Evolutionary conservation across 2,329 filamentous ascomycete species (phyloP), one percentile per base, ranked within the genome.

Genomic region (Cyanodermella asteris): DNA sequence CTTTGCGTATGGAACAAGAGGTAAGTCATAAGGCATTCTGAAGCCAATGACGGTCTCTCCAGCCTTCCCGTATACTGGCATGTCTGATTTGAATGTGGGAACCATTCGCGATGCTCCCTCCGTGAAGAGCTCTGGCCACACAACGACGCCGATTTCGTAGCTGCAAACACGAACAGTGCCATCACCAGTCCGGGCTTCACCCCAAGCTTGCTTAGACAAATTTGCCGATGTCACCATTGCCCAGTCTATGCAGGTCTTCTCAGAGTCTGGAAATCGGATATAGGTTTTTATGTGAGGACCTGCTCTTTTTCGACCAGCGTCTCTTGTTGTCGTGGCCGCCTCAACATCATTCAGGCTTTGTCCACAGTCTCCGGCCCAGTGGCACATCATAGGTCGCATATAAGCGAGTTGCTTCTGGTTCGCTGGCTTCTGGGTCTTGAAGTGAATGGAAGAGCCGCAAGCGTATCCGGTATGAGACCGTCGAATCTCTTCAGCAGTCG

Each of bases 271-370:
- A 37, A 61, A 81, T 4, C 75, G 65, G 22, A 82, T 68, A 39
- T 87, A 91, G 0, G 80, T 91, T 45, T 91, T 91, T 42, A 91
- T 75, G 37, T 91, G 81, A 1, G 81, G 81, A 1, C 78, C 77
- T 11, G 78, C 80, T 16, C 66, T 58, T 23, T 64, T 55, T 27
- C 75, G 56, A 2, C 71, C 68, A 6, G 64, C 62, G 31, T 72
- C 56, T 5, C 39, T 41, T 2, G 43, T 25, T 2, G 20, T 10
- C 10, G 20, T 8, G 16, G 16, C 11, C 6, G 11, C 7, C 10
- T 18, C 7, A 8, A 15, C 7, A 17, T 7, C 7, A 23, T 13
- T 11, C 13, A 18, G 15, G 10, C 7, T 13, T 16, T 18, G 9
- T 12, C n/a, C 13, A 9, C 18, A 11, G 14, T 75, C 67, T 20